Evolutionary conservation across 2,329 filamentous ascomycete species (phyloP).

Genomic region (Aureobasidium sp.): DNA sequence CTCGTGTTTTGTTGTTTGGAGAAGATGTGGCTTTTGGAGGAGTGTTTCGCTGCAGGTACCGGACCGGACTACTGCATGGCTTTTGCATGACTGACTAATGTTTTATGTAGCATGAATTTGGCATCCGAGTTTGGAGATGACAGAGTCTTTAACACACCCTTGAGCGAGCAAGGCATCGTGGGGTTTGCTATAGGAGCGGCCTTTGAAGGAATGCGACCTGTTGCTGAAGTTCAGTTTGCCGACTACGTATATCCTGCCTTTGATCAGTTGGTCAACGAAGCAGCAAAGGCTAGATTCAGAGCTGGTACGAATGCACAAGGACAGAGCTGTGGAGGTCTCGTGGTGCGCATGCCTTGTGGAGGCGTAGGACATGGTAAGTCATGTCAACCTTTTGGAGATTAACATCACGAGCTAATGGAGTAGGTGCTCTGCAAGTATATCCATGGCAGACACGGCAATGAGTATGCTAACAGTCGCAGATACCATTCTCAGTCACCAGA

Average conservation of each 20-base stretch:
- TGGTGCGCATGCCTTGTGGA: constrained; percentile 84
- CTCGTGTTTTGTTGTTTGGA: constrained; percentile 83
- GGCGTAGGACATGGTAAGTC: constrained; percentile 83
- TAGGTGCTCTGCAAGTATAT: constrained; percentile 4
- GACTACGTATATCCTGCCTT: constrained; percentile 92
- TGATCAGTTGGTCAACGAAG: constrained; percentile 90
- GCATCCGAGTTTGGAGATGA: constrained; percentile 80
- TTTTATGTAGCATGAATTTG: constrained; percentile 65
- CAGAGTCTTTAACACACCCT: constrained; percentile 90
- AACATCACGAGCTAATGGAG: neutral
- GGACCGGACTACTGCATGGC: neutral
- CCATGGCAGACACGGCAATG: neutral
- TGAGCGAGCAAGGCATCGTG: constrained; percentile 89
- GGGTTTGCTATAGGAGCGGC: constrained; percentile 89
- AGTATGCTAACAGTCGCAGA: constrained; percentile 25
- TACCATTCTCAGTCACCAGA: constrained; percentile 90
- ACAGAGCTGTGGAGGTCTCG: constrained; percentile 61
- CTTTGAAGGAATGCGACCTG: constrained; percentile 82
- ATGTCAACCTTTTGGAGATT: constrained; percentile 31
- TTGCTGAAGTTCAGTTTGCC: constrained; percentile 93
- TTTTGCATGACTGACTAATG: neutral
- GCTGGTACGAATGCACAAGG: constrained; percentile 45
- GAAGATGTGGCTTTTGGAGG: constrained; percentile 97
- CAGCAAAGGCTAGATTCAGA: constrained; percentile 78
- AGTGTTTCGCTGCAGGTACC: constrained; percentile 68